These are phyloP conservation scores for Ascobolus immersus DNA, from an alignment of 495 filamentous ascomycete genomes.

Conservation along the genomic window DNA sequence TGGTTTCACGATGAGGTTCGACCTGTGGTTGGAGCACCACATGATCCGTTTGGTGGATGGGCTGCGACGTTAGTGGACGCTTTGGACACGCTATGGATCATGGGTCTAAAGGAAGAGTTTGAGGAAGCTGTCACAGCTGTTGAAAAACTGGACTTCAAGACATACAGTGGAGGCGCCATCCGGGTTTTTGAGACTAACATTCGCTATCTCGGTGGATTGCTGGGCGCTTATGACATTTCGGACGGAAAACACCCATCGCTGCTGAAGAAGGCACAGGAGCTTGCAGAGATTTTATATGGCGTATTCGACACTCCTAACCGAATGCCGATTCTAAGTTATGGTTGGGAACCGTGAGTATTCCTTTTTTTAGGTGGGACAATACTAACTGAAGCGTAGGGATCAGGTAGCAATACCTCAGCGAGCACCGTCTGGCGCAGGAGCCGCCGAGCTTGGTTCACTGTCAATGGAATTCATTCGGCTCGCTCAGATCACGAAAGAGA, in stretches of 20 bases:
- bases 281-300: conserved; percentile 71
- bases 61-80: conserved; percentile 79
- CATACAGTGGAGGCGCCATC: conserved; percentile 28
- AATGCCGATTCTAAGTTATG: conserved; percentile 73
- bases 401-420: neutral
- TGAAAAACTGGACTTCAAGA: conserved; percentile 71
- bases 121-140: conserved; percentile 57
- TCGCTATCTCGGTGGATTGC: conserved; percentile 58
- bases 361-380: neutral
- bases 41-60: conserved; percentile 78
- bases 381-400: neutral
- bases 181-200: conserved; percentile 78
- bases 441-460: conserved; percentile 74
- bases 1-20: conserved; percentile 58
- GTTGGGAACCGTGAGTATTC: conserved; percentile 15
- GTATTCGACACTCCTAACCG: conserved; percentile 92
- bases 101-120: conserved; percentile 76
- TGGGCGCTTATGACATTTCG: conserved; percentile 64
- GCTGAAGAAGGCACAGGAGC: conserved; percentile 64
- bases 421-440: neutral
- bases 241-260: conserved; percentile 34
- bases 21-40: conserved; percentile 32
- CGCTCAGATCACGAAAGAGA: conserved; percentile 64
- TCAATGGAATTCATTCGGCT: conserved; percentile 89
- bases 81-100: conserved; percentile 91